Percentiles rank a stretch among this genome's conserved stretches.
phyloP scores from a whole-genome alignment of 805 yeast genomes.

The Metschnikowia picachoensis region DNA sequence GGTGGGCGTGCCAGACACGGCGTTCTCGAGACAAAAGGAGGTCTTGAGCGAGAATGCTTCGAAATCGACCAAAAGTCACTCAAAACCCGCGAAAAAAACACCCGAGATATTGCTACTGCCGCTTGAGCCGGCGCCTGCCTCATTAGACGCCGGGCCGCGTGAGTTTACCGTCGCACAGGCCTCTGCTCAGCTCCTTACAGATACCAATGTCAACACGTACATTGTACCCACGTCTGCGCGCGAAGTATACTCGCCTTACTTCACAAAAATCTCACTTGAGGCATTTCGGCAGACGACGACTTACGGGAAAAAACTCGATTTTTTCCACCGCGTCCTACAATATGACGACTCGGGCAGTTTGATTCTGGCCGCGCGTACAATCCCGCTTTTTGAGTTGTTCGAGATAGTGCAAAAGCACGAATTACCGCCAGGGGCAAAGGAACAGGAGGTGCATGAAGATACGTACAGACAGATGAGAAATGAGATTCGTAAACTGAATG shows the following conservation, averaged over 20 bases:
- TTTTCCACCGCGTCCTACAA: slow-evolving; percentile 45
- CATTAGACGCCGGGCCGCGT: slow-evolving; percentile 4
- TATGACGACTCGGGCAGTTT: slow-evolving; percentile 31
- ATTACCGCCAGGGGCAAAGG: too few relatives aligned
- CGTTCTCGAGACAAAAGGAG: slow-evolving; percentile 22
- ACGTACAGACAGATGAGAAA: too few relatives aligned
- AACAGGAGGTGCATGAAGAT: too few relatives aligned
- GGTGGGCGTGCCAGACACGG: slow-evolving; percentile 33
- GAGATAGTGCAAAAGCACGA: slow-evolving; percentile 3
- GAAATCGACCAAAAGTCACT: not conserved
- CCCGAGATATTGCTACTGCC: slow-evolving; percentile 11
- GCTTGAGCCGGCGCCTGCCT: slow-evolving; percentile 6
- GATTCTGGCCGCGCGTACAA: slow-evolving; percentile 27
- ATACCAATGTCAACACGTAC: slow-evolving; percentile 34
- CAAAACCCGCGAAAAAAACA: not conserved
- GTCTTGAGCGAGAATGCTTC: slow-evolving; percentile 18
- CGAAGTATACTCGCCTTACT: slow-evolving; percentile 17
- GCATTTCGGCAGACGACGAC: slow-evolving; percentile 40
- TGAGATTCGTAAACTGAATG: too few relatives aligned
- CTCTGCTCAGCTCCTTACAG: slow-evolving; percentile 29
- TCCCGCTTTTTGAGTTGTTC: slow-evolving; percentile 36
- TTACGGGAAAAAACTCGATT: slow-evolving; percentile 40
- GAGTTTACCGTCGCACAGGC: slow-evolving; percentile 33
- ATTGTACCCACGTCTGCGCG: slow-evolving; percentile 36
- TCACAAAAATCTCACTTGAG: slow-evolving; percentile 31